Conservation (phyloP, 306 rosid species). For the Pyrus betulifolia region DNA sequence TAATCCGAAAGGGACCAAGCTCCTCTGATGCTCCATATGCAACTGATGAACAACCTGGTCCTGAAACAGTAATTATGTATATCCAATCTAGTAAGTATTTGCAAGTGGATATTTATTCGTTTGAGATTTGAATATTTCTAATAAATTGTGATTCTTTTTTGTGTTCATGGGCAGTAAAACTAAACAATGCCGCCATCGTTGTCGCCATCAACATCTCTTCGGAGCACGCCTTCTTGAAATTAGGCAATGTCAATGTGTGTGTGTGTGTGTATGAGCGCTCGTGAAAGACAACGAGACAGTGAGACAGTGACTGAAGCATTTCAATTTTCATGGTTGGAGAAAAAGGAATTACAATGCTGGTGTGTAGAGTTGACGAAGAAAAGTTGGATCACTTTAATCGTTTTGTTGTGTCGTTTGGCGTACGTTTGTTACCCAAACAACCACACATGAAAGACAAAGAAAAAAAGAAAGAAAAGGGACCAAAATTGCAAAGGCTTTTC, state of each 20-base stretch:
- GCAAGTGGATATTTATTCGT: neutral
- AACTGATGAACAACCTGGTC: constrained; percentile 86
- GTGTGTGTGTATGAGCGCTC: neutral
- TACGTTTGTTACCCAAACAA: neutral
- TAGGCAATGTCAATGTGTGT: too few species aligned
- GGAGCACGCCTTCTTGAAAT: too few species aligned
- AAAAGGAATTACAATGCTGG: neutral
- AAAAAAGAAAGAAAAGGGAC: neutral
- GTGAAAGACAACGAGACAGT: neutral
- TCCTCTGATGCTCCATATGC: constrained; percentile 95
- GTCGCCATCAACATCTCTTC: neutral
- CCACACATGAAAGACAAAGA: constrained; percentile 7
- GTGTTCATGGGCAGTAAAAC: neutral
- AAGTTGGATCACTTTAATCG: constrained; percentile 19
- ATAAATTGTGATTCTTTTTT: too few species aligned
- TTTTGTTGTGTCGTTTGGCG: constrained; percentile 3
- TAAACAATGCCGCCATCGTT: neutral
- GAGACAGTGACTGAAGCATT: neutral
- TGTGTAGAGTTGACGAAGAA: neutral
- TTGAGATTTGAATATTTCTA: neutral
- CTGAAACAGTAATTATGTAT: constrained; percentile 21
- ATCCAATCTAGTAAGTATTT: neutral
- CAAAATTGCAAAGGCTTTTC: neutral
- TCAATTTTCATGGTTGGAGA: neutral
- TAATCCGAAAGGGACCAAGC: constrained; percentile 74